These are phyloP conservation scores for Alloteropsis semialata DNA, from an alignment of 176 grass and related monocot species.

Conservation along the genomic window DNA sequence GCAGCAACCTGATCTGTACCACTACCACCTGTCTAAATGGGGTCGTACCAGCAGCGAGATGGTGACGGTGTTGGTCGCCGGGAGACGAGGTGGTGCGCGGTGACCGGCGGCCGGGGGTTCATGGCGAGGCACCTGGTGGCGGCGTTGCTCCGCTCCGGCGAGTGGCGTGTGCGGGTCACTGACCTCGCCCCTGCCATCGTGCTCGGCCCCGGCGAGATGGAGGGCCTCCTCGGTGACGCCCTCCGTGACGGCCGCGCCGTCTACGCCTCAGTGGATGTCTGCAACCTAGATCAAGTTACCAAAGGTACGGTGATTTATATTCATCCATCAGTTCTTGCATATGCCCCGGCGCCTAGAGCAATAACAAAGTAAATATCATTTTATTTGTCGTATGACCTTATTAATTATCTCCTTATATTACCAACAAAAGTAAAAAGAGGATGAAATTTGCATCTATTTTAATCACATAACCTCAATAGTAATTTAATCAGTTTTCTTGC, in stretches of 20 bases:
- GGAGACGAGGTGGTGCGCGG: slow-evolving; percentile 48
- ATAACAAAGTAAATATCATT: too few species aligned
- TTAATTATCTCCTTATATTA: too few species aligned
- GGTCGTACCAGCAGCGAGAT: too few species aligned
- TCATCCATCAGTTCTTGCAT: too few species aligned
- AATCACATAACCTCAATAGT: background rate
- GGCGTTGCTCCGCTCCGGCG: slow-evolving; percentile 46
- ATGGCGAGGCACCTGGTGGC: slow-evolving; percentile 60
- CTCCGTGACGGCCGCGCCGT: slow-evolving; percentile 46
- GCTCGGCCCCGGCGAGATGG: slow-evolving; percentile 37
- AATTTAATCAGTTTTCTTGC: background rate
- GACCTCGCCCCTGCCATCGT: slow-evolving; percentile 38
- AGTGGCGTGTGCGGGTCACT: slow-evolving; percentile 54
- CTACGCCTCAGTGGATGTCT: slow-evolving; percentile 46
- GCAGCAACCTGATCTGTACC: too few species aligned
- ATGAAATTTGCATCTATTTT: background rate
- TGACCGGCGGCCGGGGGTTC: slow-evolving; percentile 69
- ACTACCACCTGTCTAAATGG: too few species aligned
- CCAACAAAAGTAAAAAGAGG: too few species aligned
- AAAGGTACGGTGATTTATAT: slow-evolving; percentile 18
- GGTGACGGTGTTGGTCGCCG: too few species aligned
- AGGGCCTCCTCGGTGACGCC: slow-evolving; percentile 30
- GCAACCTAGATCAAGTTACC: slow-evolving; percentile 39
- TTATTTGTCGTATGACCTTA: too few species aligned
- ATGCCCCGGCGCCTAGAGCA: background rate